phyloP scores from a whole-genome alignment of 305 asterid genomes.

The Solanum hybrid region DNA sequence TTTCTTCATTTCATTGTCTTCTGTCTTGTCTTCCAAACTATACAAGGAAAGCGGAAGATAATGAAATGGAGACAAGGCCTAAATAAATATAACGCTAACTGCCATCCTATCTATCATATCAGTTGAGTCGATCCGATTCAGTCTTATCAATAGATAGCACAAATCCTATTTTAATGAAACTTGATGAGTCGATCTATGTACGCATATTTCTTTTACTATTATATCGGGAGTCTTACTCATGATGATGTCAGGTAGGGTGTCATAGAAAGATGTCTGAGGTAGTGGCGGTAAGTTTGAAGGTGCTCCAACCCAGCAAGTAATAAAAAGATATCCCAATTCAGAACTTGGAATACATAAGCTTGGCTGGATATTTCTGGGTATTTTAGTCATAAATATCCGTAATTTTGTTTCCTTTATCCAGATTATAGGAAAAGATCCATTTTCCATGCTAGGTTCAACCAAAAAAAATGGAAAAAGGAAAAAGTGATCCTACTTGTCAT shows the following conservation, averaged over 20 bases:
- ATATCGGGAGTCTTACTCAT: not conserved
- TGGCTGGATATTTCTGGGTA: not conserved
- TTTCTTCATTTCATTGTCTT: not conserved
- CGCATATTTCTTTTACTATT: not conserved
- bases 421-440: not conserved
- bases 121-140: not conserved
- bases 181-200: not conserved
- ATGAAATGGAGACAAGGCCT: not conserved
- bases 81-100: not conserved
- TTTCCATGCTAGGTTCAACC: not conserved
- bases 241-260: not conserved
- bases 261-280: not conserved
- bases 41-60: not conserved
- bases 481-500: not conserved
- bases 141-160: not conserved
- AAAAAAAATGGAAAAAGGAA: not conserved
- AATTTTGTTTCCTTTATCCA: not conserved
- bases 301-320: not conserved
- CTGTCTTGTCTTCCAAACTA: not conserved
- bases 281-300: not conserved
- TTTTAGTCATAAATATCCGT: not conserved
- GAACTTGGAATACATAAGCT: not conserved
- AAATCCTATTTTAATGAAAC: not conserved
- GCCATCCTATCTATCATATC: not conserved
- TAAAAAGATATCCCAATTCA: not conserved